Evolutionary conservation across 2,329 filamentous ascomycete species (phyloP), one percentile per base, ranked within the genome.

Genomic region (Aspergillus cejpii): DNA sequence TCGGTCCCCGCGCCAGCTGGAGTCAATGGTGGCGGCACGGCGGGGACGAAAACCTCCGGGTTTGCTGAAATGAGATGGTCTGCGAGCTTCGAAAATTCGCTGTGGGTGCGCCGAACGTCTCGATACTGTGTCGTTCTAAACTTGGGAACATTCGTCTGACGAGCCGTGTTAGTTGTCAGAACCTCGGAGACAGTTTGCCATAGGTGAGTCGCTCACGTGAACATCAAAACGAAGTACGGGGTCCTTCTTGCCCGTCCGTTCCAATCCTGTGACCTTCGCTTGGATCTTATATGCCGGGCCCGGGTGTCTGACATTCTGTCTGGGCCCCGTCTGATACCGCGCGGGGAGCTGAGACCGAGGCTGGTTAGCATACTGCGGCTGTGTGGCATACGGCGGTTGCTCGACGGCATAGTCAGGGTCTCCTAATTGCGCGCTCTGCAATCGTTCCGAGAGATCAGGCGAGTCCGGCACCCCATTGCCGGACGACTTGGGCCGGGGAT

Each of bases 91-190:
- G 87, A 78, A 60, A 98, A 98, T 64, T 98, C 92, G 38, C 87
- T 89, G 69, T 98, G 92, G 50, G 94, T 84, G 49, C 92, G 87
- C 57, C 92, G 86, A 54, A 98, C 89, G 68, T 98, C 92, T 62
- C 92, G 89, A 71, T 96, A 98, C 67, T 98, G 92, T 4, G 92
- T 98, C 0, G 92, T 98, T 58, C 92, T 82, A 69, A 96, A 98
- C 57, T 91, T 91, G 42, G 91, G 90, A n/a, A 98, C 84, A 69
- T 98, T 98, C 54, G 92, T 98, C 92, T 98, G 31, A 37, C 33
- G 14, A 41, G 33, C 20, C 12, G 23, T 26, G 38, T 37, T 14
- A 24, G 43, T 24, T 43, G 43, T 28, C 23, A 8, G 48, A 39
- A 37, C 33, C 43, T n/a, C 17, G 15, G 21, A 14, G 44, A 36